Evolutionary conservation across 345 rosid species (phyloP), one percentile per base, ranked within the genome.

Genomic region (Abelmoschus esculentus): DNA sequence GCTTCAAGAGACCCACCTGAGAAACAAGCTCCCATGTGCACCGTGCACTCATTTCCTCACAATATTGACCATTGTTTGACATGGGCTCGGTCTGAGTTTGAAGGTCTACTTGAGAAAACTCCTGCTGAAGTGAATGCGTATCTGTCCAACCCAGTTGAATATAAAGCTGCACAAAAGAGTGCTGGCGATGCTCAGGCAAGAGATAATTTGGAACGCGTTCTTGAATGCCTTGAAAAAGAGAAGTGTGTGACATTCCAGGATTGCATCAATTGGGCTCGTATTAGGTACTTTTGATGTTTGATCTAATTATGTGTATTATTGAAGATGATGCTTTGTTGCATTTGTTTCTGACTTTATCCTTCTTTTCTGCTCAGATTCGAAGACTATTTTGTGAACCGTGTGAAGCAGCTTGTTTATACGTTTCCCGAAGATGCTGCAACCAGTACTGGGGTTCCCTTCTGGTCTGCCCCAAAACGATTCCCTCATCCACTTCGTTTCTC

Each of bases 241-340:
- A 62, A 62, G 8, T 62, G 99, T 38, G 66, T 62, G 66, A 38
- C 66, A 62, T 62, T 62, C 49, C 66, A 62, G 15, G 66, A 62
- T 38, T 62, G 66, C 19, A 10, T 62, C 49, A 10, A 29, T 1
- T 62, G 66, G 66, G 66, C 66, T 62, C 66, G 66, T 0, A 7
- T 62, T 17, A 62, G 66, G 66, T 62, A 18, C 1, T 62, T 18
- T 18, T 3, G 7, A 10, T 38, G 66, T 42, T 42, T 42, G 47
- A 11, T 42, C 13, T 42, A 15, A 3, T 46, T 61, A 17, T 7
- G 22, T 52, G 47, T 54, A 5, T 56, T n/a, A 62, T 34, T 38
- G 4, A 61, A 5, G 49, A 38, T 6, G 36, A 12, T 61, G 49
- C 66, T 17, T 38, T 2, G 1, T 9, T 61, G 17, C 1, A 7